Evolutionary conservation across 768 basidiomycete species (phyloP), one percentile per base, ranked within the genome.

Genomic region (Xerocomus potaroensis): DNA sequence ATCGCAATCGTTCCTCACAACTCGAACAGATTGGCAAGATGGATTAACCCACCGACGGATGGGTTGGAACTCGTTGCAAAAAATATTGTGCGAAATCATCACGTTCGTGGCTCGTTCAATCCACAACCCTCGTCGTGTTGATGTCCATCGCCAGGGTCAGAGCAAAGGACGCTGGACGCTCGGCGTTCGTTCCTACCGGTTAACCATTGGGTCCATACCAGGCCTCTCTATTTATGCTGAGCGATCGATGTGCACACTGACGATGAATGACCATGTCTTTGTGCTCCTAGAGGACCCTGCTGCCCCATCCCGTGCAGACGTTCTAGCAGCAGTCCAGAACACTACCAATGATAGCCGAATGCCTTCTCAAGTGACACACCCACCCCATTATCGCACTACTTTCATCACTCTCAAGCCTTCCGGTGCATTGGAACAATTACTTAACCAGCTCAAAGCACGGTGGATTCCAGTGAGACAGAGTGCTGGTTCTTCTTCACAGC

Each of bases 261-360:
- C 85, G 2, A 85, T 89, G 83, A 80, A 83, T 47, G 80, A 89
- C 36, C 84, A 84, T 54, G 84, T 86, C 21, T 91, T 88, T 61
- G 87, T 89, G 19, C 74, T 83, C 6, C 68, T 90, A 21, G 88
- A 90, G 56, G 87, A 91, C 62, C 84, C 84, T 27, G 67, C 74
- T 9, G 85, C 85, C 9, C 88, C 86, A 1, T 78, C 73, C 29
- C 76, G 81, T 48, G 76, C 75, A 42, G 87, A 88, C 47, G 73
- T 84, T 18, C 43, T 66, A 11, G 53, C 59, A 22, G 24, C 44
- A 9, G 14, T 48, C 24, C 76, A 77, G 52, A 71, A 70, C 11
- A 74, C 75, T 9, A 67, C 74, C 6, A 15, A 24, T 37, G 50
- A 57, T 41, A 26, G 30, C 34, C 56, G 57, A 40, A 30, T 46